A percentile compares a stretch with the other conserved stretches of the same genome.
phyloP scores from a whole-genome alignment of 2,329 filamentous ascomycete genomes.

The Trichoderma sp. region DNA sequence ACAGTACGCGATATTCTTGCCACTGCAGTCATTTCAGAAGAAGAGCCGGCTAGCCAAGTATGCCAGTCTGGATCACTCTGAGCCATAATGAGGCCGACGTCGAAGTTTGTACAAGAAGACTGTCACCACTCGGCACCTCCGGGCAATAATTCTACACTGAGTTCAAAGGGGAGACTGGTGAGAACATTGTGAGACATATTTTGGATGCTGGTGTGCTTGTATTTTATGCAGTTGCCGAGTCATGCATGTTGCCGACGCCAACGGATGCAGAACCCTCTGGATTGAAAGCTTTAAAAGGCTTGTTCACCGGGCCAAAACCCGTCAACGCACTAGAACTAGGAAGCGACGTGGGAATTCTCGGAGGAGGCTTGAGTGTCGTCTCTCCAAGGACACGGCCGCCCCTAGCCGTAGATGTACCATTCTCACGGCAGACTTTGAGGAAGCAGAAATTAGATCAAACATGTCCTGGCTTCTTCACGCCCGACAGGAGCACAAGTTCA shows the following conservation, averaged over 20 bases:
- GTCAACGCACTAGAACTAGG: constrained; percentile 54
- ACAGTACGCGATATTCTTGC: constrained; percentile 28
- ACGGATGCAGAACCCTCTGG: constrained; percentile 28
- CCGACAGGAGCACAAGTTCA: neutral
- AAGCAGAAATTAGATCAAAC: constrained; percentile 51
- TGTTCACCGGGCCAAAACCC: constrained; percentile 28
- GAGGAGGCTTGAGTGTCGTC: constrained; percentile 46
- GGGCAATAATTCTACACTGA: constrained; percentile 33
- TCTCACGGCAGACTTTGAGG: constrained; percentile 55
- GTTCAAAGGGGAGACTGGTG: constrained; percentile 56
- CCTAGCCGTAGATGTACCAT: constrained; percentile 32
- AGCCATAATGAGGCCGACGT: constrained; percentile 24
- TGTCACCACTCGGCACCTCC: constrained; percentile 28
- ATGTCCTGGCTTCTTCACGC: constrained; percentile 34
- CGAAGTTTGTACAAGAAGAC: constrained; percentile 30
- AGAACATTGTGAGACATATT: constrained; percentile 58
- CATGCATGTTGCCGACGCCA: constrained; percentile 28
- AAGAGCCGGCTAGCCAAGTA: constrained; percentile 37
- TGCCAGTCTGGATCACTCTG: constrained; percentile 43
- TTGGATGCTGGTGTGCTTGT: constrained; percentile 57
- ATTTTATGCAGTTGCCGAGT: constrained; percentile 33
- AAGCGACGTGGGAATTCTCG: constrained; percentile 55
- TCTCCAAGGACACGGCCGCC: constrained; percentile 26
- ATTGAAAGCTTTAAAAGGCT: constrained; percentile 32
- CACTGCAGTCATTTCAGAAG: neutral